Evolutionary conservation across 345 rosid species (phyloP).

Genomic region (Aegle marmelos): DNA sequence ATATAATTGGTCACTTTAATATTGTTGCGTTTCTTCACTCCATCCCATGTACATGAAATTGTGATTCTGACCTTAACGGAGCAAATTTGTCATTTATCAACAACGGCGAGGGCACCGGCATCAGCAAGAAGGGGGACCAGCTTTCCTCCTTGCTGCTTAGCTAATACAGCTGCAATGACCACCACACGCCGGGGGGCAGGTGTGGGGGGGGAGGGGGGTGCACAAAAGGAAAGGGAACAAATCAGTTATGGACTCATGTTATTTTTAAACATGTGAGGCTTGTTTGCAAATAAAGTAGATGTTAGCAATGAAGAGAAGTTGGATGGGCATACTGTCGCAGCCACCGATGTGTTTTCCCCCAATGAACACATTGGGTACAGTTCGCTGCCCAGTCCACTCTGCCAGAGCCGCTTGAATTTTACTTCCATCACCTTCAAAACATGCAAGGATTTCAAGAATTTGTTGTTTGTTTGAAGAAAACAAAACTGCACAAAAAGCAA

Average conservation of each 20-base stretch:
- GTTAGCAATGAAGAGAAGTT: background rate
- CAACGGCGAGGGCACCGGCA: slow-evolving; percentile 57
- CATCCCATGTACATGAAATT: background rate
- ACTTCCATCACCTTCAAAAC: slow-evolving; percentile 41
- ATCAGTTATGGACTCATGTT: background rate
- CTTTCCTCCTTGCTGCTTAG: slow-evolving; percentile 46
- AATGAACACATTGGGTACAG: slow-evolving; percentile 69
- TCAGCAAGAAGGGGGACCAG: slow-evolving; percentile 55
- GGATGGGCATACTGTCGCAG: slow-evolving; percentile 48
- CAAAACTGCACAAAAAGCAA: background rate
- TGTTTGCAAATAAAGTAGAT: background rate
- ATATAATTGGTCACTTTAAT: background rate
- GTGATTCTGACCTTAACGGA: slow-evolving; percentile 13
- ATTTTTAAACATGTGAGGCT: background rate
- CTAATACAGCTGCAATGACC: slow-evolving; percentile 48
- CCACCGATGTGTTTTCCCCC: slow-evolving; percentile 69
- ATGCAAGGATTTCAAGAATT: background rate
- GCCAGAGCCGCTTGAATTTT: slow-evolving; percentile 49
- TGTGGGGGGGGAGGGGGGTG: too few relatives aligned
- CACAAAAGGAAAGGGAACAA: background rate
- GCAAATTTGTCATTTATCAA: slow-evolving; percentile 30
- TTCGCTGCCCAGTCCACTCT: slow-evolving; percentile 60
- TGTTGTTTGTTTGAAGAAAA: background rate
- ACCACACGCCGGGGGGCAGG: too few relatives aligned
- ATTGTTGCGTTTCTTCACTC: background rate